Evolutionary conservation across 805 yeast species (phyloP).

Genomic region (Candida maesae): DNA sequence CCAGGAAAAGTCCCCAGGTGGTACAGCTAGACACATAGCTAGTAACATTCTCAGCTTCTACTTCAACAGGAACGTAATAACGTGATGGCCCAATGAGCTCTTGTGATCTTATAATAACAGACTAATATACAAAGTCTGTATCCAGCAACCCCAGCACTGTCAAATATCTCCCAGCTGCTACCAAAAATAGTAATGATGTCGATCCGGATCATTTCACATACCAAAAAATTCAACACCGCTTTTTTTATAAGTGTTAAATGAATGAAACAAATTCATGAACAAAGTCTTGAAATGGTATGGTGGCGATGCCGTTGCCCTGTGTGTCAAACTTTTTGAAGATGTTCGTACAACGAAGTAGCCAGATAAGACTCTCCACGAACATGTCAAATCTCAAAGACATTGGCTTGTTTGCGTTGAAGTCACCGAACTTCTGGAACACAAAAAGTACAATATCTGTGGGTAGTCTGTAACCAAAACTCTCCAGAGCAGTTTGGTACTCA

Average conservation of each 20-base stretch:
- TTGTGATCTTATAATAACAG: too few species aligned
- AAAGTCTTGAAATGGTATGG: conserved; percentile 62
- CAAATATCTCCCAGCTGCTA: too few species aligned
- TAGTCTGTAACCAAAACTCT: conserved; percentile 62
- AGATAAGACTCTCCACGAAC: conserved; percentile 76
- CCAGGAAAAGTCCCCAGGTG: too few species aligned
- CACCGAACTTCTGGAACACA: conserved; percentile 55
- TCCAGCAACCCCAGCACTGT: too few species aligned
- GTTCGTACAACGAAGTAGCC: conserved; percentile 73
- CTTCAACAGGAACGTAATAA: too few species aligned
- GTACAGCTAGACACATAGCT: too few species aligned
- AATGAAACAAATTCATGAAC: conserved; percentile 46
- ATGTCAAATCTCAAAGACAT: conserved; percentile 65
- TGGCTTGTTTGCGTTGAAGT: conserved; percentile 28
- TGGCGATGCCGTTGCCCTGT: conserved; percentile 70
- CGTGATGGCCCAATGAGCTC: too few species aligned
- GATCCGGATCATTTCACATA: neutral
- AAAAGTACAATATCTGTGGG: conserved; percentile 53
- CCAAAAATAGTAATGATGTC: too few species aligned
- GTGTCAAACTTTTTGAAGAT: conserved; percentile 72
- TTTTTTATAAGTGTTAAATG: conserved; percentile 10
- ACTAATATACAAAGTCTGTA: too few species aligned
- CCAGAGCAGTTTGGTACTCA: conserved; percentile 58
- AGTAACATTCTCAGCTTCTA: too few species aligned
- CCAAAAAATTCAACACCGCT: too few species aligned